These are phyloP conservation scores for Candida glucosophila DNA, from an alignment of 1,139 yeast species.

Conservation along the genomic window DNA sequence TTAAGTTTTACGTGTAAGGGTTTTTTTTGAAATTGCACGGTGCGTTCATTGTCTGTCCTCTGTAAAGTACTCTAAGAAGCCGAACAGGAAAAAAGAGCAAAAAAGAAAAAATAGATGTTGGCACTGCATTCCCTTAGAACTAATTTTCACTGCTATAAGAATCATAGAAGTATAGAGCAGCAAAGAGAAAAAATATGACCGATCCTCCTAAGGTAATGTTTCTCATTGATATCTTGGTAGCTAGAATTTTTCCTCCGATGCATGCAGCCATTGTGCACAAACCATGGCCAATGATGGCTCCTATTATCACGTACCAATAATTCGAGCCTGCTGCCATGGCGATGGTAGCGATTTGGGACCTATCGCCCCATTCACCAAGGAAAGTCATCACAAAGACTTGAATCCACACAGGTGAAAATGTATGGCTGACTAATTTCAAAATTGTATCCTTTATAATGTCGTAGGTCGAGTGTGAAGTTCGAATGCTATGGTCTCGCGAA, in stretches of 20 bases:
- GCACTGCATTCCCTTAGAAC: no score
- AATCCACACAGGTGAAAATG: slow-evolving; percentile 85
- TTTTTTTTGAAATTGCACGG: slow-evolving; percentile 9
- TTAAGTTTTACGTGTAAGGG: slow-evolving; percentile 38
- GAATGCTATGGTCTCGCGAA: no score
- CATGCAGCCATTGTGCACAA: slow-evolving; percentile 93
- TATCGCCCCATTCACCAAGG: slow-evolving; percentile 98
- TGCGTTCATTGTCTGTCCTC: neutral
- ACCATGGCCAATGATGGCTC: slow-evolving; percentile 87
- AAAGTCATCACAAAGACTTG: slow-evolving; percentile 95
- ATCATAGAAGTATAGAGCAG: slow-evolving; percentile 70
- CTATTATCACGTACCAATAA: slow-evolving; percentile 81
- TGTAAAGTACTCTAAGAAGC: no score
- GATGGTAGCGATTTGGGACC: slow-evolving; percentile 95
- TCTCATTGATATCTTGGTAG: slow-evolving; percentile 84
- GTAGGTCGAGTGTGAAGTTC: slow-evolving; percentile 6
- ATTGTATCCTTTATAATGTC: slow-evolving; percentile 20
- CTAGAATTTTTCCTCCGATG: slow-evolving; percentile 82
- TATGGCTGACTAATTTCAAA: slow-evolving; percentile 46
- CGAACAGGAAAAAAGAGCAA: no score
- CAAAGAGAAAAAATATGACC: slow-evolving; percentile 71
- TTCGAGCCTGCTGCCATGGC: slow-evolving; percentile 98
- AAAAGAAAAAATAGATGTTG: no score
- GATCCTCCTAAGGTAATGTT: slow-evolving; percentile 91
- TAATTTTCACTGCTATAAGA: no score